Evolutionary conservation across 2,329 filamentous ascomycete species (phyloP).

Genomic region (Ophiostoma sp.): DNA sequence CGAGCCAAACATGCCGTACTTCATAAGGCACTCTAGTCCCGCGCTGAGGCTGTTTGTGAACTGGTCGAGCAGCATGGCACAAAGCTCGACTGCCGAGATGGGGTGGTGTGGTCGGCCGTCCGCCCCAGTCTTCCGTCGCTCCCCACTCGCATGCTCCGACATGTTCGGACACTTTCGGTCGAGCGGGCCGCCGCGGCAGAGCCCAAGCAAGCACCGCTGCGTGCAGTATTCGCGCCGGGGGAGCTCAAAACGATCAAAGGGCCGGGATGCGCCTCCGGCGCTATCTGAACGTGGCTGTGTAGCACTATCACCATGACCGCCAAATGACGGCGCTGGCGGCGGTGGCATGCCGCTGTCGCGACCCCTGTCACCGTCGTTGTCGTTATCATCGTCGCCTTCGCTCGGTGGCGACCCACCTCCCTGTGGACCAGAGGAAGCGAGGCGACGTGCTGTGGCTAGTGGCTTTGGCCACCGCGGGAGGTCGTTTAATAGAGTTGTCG

Average conservation of each 20-base stretch:
- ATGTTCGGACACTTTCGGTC: conserved; percentile 7
- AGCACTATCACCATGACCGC: neutral
- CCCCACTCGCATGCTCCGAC: conserved; percentile 1
- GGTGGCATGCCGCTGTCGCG: neutral
- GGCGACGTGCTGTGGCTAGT: neutral
- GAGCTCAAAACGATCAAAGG: neutral
- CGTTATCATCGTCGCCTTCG: neutral
- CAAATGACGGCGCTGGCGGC: neutral
- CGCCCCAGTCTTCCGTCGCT: neutral
- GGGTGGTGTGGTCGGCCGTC: neutral
- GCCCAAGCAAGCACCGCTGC: conserved; percentile 9
- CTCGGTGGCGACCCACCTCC: neutral
- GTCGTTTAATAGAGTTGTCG: too few relatives aligned
- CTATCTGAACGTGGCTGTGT: neutral
- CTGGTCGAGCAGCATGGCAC: conserved; percentile 2
- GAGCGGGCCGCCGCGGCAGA: neutral
- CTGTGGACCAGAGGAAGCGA: neutral
- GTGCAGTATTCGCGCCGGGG: conserved; percentile 12
- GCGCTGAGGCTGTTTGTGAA: neutral
- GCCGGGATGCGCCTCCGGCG: neutral
- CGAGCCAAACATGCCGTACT: neutral
- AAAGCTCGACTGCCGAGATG: neutral
- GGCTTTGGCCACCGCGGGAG: neutral
- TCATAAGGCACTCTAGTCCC: neutral
- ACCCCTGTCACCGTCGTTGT: neutral